Evolutionary conservation across 148 eudicot genomes (phyloP), one percentile per base, ranked within the genome.

Genomic region (Fagopyrum homotropicum): DNA sequence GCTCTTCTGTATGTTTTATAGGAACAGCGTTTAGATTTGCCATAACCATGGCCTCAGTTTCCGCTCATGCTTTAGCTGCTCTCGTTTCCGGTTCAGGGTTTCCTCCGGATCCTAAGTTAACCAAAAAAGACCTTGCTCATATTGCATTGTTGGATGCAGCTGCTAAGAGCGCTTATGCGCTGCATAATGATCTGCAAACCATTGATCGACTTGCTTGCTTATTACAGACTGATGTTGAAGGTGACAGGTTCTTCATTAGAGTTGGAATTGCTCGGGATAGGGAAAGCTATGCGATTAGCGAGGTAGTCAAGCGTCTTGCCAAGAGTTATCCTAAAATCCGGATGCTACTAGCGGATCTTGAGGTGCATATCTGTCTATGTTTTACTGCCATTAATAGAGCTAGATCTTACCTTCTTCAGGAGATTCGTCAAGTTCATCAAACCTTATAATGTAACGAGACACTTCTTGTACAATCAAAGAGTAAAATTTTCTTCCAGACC

Each of bases 361-460:
- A 89, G 80, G 91, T 83, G 63, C 88, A 89, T 63, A 79, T 94
- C 45, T 89, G 94, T 61, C 90, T 84, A 19, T 88, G 93, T 75
- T 86, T 94, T 60, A 77, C 83, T 48, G 88, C 89, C 68, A 88
- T 91, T 17, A 94, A 94, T 76, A 81, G 85, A 74, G 88, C 90
- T 35, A 88, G 98, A 77, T 50, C 80, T 10, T 79, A 73, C 7
- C 91, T 94, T 60, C 86, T 94, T 19, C n/a, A 66, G n/a, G 46
- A 40, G 17, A 66, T 66, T 66, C 43, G 22, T 9, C 45, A 14
- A 40, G 46, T 40, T 43, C 19, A 35, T 66, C 71, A 35, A 66
- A 66, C 17, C 10, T 66, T 43, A 43, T 66, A 43, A 66, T 40
- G 71, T 4, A 66, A 66, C 44, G 9, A 9, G 43, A 15, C 68